A percentile compares a stretch with the other conserved stretches of the same genome.
Conservation (phyloP, 2,329 filamentous ascomycete species). For the Curvularia sp. region DNA sequence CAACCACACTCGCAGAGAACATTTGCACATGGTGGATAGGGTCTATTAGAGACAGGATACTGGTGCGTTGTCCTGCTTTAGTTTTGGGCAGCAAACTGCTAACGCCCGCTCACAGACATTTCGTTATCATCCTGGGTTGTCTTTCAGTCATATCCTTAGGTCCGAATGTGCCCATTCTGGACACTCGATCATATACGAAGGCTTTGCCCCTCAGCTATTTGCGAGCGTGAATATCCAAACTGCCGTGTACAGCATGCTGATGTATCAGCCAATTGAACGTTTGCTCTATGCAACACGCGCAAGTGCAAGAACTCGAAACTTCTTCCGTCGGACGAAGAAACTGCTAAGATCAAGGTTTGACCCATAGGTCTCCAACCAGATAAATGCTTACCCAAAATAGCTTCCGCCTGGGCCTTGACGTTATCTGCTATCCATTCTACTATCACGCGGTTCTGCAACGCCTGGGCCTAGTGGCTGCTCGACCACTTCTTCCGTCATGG, state of each 20-base stretch:
- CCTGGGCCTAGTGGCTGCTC: slow-evolving; percentile 39
- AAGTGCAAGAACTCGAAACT: slow-evolving; percentile 26
- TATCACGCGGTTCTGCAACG: slow-evolving; percentile 43
- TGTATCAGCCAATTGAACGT: slow-evolving; percentile 41
- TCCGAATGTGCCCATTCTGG: slow-evolving; percentile 32
- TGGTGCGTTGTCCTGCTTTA: slow-evolving; percentile 22
- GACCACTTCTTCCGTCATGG: slow-evolving; percentile 38
- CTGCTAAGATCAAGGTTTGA: slow-evolving; percentile 34
- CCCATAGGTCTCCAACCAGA: neutral
- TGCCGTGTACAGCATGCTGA: slow-evolving; percentile 26
- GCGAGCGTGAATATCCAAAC: slow-evolving; percentile 31
- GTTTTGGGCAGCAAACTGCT: neutral
- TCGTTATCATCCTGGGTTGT: slow-evolving; percentile 28
- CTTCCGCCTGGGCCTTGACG: slow-evolving; percentile 37
- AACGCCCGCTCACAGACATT: slow-evolving; percentile 33
- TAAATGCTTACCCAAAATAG: slow-evolving; percentile 26
- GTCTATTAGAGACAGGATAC: slow-evolving; percentile 37
- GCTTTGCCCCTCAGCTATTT: slow-evolving; percentile 34
- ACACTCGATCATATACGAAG: slow-evolving; percentile 35
- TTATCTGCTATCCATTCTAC: slow-evolving; percentile 43
- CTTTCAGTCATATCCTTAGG: slow-evolving; percentile 37
- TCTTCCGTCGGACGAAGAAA: slow-evolving; percentile 33
- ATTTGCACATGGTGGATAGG: slow-evolving; percentile 48
- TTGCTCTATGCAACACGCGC: slow-evolving; percentile 32
- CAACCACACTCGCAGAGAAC: slow-evolving; percentile 35